Conservation (phyloP, 164 flowering plant genomes). For the Malania oleifera region DNA sequence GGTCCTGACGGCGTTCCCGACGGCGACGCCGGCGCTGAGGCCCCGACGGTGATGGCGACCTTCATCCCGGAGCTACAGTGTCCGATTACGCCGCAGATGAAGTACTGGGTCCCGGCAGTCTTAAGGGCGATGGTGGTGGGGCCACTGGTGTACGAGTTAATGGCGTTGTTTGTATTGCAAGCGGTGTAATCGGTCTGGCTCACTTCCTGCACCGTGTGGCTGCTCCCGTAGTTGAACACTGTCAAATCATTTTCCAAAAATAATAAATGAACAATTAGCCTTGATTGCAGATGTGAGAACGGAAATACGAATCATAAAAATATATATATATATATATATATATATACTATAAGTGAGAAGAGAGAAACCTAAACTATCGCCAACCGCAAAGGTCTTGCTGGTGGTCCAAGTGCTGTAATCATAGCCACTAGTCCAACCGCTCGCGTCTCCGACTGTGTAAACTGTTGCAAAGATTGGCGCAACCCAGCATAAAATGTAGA, state of each 20-base stretch:
- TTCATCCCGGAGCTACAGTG: conserved; percentile 56
- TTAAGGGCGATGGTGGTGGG: conserved; percentile 34
- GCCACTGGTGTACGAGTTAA: conserved; percentile 33
- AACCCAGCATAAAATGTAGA: conserved; percentile 10
- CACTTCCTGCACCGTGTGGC: conserved; percentile 50
- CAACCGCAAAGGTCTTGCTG: conserved; percentile 32
- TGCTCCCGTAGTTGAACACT: conserved; percentile 42
- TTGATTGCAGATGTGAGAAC: background rate
- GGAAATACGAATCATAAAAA: too few relatives aligned
- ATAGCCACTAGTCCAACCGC: conserved; percentile 32
- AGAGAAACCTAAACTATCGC: conserved; percentile 34
- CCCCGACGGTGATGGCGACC: conserved; percentile 32
- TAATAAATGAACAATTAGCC: too few relatives aligned
- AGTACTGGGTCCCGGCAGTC: conserved; percentile 42
- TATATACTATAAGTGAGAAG: background rate
- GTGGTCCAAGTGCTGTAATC: conserved; percentile 37
- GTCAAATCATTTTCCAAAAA: background rate
- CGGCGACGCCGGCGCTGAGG: conserved; percentile 6
- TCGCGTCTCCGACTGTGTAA: conserved; percentile 34
- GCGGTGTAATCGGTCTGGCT: conserved; percentile 32
- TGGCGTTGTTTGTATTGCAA: conserved; percentile 27
- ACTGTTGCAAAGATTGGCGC: conserved; percentile 23
- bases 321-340: too few relatives aligned
- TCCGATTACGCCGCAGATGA: conserved; percentile 36
- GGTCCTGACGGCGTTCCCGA: background rate